Percentiles rank a stretch among this genome's conserved stretches.
Evolutionary conservation across 163 green algal species (phyloP).

Genomic region (Chlamydomonas reinhardtii): DNA sequence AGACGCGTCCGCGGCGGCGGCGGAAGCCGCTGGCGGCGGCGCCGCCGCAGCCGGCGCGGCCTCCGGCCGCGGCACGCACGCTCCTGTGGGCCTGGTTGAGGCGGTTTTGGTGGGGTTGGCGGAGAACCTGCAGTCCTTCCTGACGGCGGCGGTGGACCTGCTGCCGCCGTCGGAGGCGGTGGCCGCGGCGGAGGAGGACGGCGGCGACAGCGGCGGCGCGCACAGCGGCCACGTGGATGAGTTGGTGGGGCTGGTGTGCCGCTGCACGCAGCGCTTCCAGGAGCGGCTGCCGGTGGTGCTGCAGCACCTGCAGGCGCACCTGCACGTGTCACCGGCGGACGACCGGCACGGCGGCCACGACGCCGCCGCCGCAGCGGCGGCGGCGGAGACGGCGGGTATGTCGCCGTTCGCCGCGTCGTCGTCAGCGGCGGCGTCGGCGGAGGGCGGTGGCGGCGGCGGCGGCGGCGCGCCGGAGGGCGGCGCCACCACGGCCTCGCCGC

Average conservation of each 20-base stretch:
- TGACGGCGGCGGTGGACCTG: slow-evolving; percentile 36
- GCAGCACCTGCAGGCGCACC: slow-evolving; percentile 41
- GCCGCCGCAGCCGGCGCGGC: neutral
- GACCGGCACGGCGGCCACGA: neutral
- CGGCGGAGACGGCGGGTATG: neutral
- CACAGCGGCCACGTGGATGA: slow-evolving; percentile 31
- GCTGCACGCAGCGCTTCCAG: slow-evolving; percentile 47
- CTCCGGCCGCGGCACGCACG: neutral
- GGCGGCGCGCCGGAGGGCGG: neutral
- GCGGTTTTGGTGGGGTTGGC: slow-evolving; percentile 33
- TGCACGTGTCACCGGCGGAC: neutral
- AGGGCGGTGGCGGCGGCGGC: too few species aligned
- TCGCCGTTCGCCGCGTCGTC: neutral
- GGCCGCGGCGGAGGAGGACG: neutral
- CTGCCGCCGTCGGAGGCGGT: slow-evolving; percentile 5
- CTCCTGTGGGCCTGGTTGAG: slow-evolving; percentile 29
- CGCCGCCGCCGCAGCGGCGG: neutral
- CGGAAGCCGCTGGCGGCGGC: neutral
- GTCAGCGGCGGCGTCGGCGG: neutral
- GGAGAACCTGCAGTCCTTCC: slow-evolving; percentile 38
- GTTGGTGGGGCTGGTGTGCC: slow-evolving; percentile 41
- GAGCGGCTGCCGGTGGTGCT: slow-evolving; percentile 38
- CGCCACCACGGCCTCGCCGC: neutral
- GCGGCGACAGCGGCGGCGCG: neutral
- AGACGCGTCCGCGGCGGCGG: neutral